These are phyloP conservation scores for Crithidia fasciculata DNA, from an alignment of 208 protist genomes.

Conservation along the genomic window DNA sequence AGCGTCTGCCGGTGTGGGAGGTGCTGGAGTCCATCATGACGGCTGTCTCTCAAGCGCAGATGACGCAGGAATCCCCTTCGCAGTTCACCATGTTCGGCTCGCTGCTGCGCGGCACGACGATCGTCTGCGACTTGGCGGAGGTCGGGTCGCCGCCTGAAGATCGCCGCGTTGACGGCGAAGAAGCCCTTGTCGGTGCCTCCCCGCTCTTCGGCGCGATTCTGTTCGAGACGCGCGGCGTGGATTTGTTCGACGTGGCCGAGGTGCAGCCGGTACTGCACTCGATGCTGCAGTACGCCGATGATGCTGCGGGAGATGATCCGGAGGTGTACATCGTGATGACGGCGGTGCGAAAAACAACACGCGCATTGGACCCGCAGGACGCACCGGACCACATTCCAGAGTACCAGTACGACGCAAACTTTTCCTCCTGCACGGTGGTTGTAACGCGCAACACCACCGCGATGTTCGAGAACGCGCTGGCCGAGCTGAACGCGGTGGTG, in stretches of 20 bases:
- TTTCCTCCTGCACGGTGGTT: conserved; percentile 51
- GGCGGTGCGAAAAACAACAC: conserved; percentile 38
- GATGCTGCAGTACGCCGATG: conserved; percentile 43
- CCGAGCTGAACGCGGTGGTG: conserved; percentile 20
- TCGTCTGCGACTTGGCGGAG: conserved; percentile 38
- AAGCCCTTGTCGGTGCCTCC: conserved; percentile 33
- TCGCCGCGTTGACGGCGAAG: conserved; percentile 11
- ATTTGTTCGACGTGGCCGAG: conserved; percentile 20
- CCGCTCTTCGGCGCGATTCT: conserved; percentile 46
- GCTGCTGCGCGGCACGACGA: conserved; percentile 25
- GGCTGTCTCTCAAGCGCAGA: conserved; percentile 9
- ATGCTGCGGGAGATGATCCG: conserved; percentile 1
- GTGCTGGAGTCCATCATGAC: conserved; percentile 19
- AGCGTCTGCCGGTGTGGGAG: conserved; percentile 32
- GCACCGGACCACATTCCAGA: conserved; percentile 9
- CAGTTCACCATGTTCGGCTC: conserved; percentile 44
- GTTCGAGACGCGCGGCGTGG: conserved; percentile 36
- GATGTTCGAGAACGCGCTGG: conserved; percentile 26
- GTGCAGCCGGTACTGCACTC: conserved; percentile 26
- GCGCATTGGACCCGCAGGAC: conserved; percentile 6
- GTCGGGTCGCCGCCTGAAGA: conserved; percentile 9
- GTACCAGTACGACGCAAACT: conserved; percentile 36
- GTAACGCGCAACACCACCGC: conserved; percentile 35
- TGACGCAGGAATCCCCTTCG: conserved; percentile 3
- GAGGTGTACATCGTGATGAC: conserved; percentile 39